Evolutionary conservation across 495 filamentous ascomycete species (phyloP), one percentile per base, ranked within the genome.

Genomic region (Neurospora discreta): DNA sequence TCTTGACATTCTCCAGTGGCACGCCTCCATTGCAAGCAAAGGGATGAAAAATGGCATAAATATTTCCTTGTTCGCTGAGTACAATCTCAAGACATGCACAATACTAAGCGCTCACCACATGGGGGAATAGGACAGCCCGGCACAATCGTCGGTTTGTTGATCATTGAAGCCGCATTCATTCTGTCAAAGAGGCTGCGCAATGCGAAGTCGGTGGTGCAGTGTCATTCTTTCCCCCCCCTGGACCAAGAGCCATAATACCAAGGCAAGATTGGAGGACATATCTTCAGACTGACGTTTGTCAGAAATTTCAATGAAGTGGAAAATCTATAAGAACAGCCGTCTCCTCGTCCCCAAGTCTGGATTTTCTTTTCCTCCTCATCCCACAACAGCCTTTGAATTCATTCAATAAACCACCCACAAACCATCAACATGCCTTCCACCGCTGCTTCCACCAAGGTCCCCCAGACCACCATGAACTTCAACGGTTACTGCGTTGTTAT

Each of bases 401-500:
- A 67, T 68, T 60, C 71, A 71, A 68, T 41, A 72, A 73, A 73
- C 68, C 70, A 75, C 44, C 39, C 70, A 68, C 70, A n/a, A 77
- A 71, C 78, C 42, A 74, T 76, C 79, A 81, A 81, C 68, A 81
- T 81, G 79, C 78, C 78, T 79, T 79, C 79, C 75, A 75, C 74
- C 75, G 72, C 75, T 68, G 70, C 78, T 72, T 71, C 75, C 70
- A 72, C 71, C 73, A 74, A 77, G 73, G 73, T 73, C 67, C 79
- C 78, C 72, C 71, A 79, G 77, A 76, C 77, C 72, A 72, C 75
- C 75, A 75, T 71, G 71, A 75, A 75, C 77, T 74, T 77, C 75
- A 73, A 72, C 75, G 73, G 71, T 76, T 80, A 79, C 78, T 81
- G 79, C 77, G 78, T 80, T 74, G 77, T 81, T 75, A 80, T 81